Conservation (phyloP, 2,329 filamentous ascomycete genomes). For the Sporothrix brasiliensis region DNA sequence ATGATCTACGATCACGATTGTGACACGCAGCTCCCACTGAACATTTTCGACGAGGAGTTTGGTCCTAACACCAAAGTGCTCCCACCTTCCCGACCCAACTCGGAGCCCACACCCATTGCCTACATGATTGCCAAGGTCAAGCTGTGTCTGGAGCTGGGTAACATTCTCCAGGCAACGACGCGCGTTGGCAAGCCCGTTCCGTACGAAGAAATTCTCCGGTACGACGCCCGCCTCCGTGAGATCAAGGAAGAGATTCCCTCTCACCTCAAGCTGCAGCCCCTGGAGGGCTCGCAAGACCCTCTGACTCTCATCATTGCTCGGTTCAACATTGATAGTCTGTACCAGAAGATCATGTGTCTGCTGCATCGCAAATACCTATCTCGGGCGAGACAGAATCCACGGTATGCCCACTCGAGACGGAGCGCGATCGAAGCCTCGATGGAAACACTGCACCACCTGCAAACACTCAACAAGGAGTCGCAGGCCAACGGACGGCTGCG, state of each 20-base stretch:
- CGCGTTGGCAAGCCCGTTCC: conserved; percentile 57
- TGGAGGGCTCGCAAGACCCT: conserved; percentile 77
- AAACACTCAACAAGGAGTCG: conserved; percentile 73
- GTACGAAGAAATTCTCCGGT: conserved; percentile 66
- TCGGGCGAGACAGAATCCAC: conserved; percentile 74
- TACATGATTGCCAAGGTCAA: conserved; percentile 77
- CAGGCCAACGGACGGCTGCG: conserved; percentile 71
- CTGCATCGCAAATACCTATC: conserved; percentile 85
- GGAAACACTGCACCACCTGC: conserved; percentile 76
- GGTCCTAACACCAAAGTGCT: conserved; percentile 67
- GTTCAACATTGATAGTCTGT: conserved; percentile 81
- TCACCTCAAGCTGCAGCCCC: conserved; percentile 72
- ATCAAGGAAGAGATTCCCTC: conserved; percentile 71
- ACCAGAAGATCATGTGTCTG: conserved; percentile 85
- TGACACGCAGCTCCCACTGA: conserved; percentile 73
- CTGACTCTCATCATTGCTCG: conserved; percentile 84
- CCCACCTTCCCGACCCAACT: conserved; percentile 67
- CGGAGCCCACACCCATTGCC: conserved; percentile 73
- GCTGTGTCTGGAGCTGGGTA: conserved; percentile 69
- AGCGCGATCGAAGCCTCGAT: conserved; percentile 85
- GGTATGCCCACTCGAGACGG: conserved; percentile 81
- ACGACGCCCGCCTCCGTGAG: conserved; percentile 64
- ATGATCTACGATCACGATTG: conserved; percentile 76
- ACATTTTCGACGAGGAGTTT: conserved; percentile 81
- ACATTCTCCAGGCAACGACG: conserved; percentile 68